These are phyloP conservation scores for Batkoa obscura DNA, from an alignment of 371 early-diverging fungal species.

Conservation along the genomic window DNA sequence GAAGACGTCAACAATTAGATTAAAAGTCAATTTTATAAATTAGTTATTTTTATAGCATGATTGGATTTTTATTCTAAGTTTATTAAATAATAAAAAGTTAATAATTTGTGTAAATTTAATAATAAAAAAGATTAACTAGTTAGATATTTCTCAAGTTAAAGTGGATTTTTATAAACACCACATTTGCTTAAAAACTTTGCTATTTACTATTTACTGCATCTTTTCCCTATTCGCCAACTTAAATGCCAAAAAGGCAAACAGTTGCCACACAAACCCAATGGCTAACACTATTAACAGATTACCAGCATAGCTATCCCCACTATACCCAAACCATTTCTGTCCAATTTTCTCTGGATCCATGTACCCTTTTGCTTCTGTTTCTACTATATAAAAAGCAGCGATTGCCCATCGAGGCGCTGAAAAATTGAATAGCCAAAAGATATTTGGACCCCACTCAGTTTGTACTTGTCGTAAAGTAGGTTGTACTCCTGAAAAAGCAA, in stretches of 20 bases:
- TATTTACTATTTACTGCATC: slow-evolving; percentile 10
- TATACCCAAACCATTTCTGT: slow-evolving; percentile 6
- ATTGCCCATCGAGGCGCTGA: slow-evolving; percentile 30
- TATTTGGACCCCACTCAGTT: slow-evolving; percentile 5
- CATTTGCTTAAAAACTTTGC: background rate
- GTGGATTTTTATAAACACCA: no score
- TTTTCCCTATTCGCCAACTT: slow-evolving; percentile 23
- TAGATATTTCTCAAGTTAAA: no score
- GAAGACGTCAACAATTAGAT: background rate
- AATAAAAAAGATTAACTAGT: no score
- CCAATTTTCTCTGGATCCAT: slow-evolving; percentile 7
- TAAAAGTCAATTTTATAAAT: no score
- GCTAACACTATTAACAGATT: slow-evolving; percentile 12
- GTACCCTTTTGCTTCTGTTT: slow-evolving; percentile 16
- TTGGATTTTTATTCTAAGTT: no score
- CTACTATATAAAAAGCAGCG: slow-evolving; percentile 23
- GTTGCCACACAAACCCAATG: slow-evolving; percentile 19
- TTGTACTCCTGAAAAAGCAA: slow-evolving; percentile 22
- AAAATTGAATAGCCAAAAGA: slow-evolving; percentile 16
- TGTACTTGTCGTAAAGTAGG: slow-evolving; percentile 19
- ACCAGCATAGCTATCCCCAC: slow-evolving; percentile 11
- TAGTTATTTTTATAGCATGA: no score
- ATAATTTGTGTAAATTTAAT: no score
- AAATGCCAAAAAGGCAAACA: slow-evolving; percentile 19
- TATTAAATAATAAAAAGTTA: no score